Conservation (phyloP, 2,329 filamentous ascomycete genomes). For the Ceratocystis alfenasii region DNA sequence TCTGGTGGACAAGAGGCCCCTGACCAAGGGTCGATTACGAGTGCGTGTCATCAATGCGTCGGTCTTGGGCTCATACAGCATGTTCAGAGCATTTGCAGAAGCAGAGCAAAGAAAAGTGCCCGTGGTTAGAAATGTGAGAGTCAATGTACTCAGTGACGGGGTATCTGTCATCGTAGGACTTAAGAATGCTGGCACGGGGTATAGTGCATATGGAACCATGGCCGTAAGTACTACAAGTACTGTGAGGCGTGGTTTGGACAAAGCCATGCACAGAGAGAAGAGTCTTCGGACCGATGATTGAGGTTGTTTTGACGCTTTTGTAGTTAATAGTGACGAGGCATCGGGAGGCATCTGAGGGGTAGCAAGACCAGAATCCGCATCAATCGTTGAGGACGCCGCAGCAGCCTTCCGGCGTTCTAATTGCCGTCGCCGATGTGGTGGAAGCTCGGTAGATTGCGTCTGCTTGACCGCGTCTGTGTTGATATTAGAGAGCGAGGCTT, state of each 20-base stretch:
- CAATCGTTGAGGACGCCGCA: conserved; percentile 7
- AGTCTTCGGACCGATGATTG: conserved; percentile 48
- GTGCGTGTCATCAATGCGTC: conserved; percentile 93
- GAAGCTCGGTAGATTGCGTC: neutral
- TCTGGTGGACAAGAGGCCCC: conserved; percentile 59
- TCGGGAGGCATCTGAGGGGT: conserved; percentile 33
- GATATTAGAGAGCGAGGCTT: neutral
- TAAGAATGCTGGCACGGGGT: conserved; percentile 80
- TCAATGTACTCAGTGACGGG: conserved; percentile 79
- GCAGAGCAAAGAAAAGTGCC: conserved; percentile 84
- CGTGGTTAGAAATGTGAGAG: conserved; percentile 78
- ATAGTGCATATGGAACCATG: conserved; percentile 82
- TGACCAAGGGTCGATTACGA: conserved; percentile 75
- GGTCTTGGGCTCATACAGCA: conserved; percentile 85
- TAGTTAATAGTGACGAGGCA: conserved; percentile 46
- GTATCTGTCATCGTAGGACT: conserved; percentile 51
- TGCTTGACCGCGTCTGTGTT: neutral
- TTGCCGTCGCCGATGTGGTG: conserved; percentile 22
- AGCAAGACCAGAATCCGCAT: conserved; percentile 23
- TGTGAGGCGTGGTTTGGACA: conserved; percentile 90
- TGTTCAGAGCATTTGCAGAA: conserved; percentile 88
- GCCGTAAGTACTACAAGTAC: conserved; percentile 84
- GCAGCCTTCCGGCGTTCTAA: conserved; percentile 21
- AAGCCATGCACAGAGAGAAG: conserved; percentile 70
- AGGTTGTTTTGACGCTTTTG: conserved; percentile 39